Conservation (phyloP, 2,329 filamentous ascomycete species). For the Fusarium guadeloupense region DNA sequence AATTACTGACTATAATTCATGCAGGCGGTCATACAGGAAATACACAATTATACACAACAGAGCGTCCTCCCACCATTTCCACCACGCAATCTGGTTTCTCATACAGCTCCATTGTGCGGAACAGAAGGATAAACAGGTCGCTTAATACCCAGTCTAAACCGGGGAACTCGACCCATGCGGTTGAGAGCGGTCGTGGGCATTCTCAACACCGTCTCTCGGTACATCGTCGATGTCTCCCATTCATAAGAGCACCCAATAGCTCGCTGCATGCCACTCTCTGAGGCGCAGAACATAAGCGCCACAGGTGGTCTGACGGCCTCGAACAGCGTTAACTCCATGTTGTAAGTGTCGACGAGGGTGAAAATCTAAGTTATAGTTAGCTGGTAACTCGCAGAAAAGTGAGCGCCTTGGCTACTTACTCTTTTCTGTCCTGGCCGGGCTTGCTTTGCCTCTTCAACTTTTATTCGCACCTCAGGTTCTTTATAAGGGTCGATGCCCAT, state of each 20-base stretch:
- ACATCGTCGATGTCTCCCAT: slow-evolving; percentile 43
- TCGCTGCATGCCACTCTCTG: slow-evolving; percentile 43
- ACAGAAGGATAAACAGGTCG: slow-evolving; percentile 30
- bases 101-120: slow-evolving; percentile 23
- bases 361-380: slow-evolving; percentile 43
- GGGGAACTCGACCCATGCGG: slow-evolving; percentile 39
- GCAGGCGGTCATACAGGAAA: no score
- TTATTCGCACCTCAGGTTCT: slow-evolving; percentile 38
- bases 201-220: slow-evolving; percentile 41
- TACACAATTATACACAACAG: no score
- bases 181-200: slow-evolving; percentile 39
- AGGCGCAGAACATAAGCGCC: slow-evolving; percentile 43
- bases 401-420: slow-evolving; percentile 31
- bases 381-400: not conserved
- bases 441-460: slow-evolving; percentile 41
- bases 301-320: slow-evolving; percentile 43
- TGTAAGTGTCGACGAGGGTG: slow-evolving; percentile 50
- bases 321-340: slow-evolving; percentile 49
- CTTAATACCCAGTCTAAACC: slow-evolving; percentile 42
- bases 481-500: slow-evolving; percentile 42
- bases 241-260: slow-evolving; percentile 42
- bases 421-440: slow-evolving; percentile 43
- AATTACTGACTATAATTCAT: no score
- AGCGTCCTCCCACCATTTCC: no score
- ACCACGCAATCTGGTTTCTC: no score